Base-by-base conservation (phyloP, 2,329 filamentous ascomycete species). In the Diaporthe humulicola region DNA sequence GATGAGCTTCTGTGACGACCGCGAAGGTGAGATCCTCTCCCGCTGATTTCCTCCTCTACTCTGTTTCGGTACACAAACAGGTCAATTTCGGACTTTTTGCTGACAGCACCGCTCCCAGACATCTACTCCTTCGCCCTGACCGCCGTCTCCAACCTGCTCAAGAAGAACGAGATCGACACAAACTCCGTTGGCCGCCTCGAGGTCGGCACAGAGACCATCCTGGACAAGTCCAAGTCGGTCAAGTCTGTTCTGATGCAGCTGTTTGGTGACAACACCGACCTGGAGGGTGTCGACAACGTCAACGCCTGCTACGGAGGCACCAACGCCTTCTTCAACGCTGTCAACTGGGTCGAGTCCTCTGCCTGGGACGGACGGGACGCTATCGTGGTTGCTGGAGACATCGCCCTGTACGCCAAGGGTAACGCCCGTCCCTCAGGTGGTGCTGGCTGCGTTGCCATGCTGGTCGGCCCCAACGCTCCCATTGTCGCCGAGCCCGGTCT, bases 1-100 rank as follows among this genome's bases (percentile, higher is more conserved):
- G 88, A 97, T 97, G 94, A 93, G 92, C 88, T 97, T 97, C 87
- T 96, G 94, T 84, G 94, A 97, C 86, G 94, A 97, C 83, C 92
- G 94, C 82, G 94, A 97, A 88, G 94, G 94, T 95, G 84, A 85
- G 88, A 85, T 78, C 70, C 73, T 76, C 66, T 74, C 73, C 72
- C 36, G 28, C 38, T 19, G 15, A 3, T 15, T 19, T 48, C 15
- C 2, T 38, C 19, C 56, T 33, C 33, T 67, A n/a, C 58, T 54
- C 38, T 54, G 45, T 36, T 33, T n/a, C 22, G 38, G 3, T 10
- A 19, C n/a, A n/a, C 36, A 22, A 17, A 2, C 10, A 5, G n/a
- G 12, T 30, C 36, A 15, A 12, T 25, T 10, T 30, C 3, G 50
- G 40, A 36, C n/a, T 60, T 15, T 42, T 28, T 56, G 56, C 74